Percentiles rank a stretch among this genome's conserved stretches.
Evolutionary conservation across 2,329 filamentous ascomycete species (phyloP).

Genomic region (Fusarium dimerum): DNA sequence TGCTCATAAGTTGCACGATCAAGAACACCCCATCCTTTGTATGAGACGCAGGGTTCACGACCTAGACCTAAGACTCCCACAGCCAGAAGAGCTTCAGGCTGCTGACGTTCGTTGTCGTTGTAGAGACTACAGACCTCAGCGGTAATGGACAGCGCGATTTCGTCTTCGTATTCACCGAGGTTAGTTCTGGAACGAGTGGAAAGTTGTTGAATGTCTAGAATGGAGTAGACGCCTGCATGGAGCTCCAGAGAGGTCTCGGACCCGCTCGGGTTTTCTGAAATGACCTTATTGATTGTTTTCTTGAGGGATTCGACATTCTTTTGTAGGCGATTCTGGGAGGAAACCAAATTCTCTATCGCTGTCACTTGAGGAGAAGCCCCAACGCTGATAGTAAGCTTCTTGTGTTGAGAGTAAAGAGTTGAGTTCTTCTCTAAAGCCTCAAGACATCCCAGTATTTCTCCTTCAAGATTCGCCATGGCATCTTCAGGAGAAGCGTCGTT

Average conservation of each 20-base stretch:
- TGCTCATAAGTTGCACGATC: conserved; percentile 33
- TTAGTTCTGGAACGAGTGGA: conserved; percentile 49
- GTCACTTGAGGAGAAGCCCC: conserved; percentile 37
- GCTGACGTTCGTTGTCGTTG: conserved; percentile 34
- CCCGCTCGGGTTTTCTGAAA: background rate
- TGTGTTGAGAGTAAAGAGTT: conserved; percentile 9
- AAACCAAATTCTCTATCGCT: conserved; percentile 27
- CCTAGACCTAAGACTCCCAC: conserved; percentile 61
- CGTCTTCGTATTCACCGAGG: conserved; percentile 34
- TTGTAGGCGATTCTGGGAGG: background rate
- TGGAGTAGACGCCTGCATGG: conserved; percentile 66
- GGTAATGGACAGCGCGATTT: conserved; percentile 59
- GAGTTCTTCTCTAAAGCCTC: conserved; percentile 20
- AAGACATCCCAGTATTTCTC: conserved; percentile 33
- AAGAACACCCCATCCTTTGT: conserved; percentile 62
- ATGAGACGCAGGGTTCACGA: conserved; percentile 60
- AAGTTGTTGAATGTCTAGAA: conserved; percentile 66
- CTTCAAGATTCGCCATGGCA: conserved; percentile 32
- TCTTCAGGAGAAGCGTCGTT: conserved; percentile 25
- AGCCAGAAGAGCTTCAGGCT: conserved; percentile 55
- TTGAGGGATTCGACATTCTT: conserved; percentile 5
- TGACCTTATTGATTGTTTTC: conserved; percentile 1
- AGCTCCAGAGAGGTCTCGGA: conserved; percentile 48
- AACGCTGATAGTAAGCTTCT: conserved; percentile 30
- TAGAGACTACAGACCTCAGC: conserved; percentile 64